Base-by-base conservation (phyloP, 2,329 filamentous ascomycete genomes). In the Colletotrichum neosansevieriae region DNA sequence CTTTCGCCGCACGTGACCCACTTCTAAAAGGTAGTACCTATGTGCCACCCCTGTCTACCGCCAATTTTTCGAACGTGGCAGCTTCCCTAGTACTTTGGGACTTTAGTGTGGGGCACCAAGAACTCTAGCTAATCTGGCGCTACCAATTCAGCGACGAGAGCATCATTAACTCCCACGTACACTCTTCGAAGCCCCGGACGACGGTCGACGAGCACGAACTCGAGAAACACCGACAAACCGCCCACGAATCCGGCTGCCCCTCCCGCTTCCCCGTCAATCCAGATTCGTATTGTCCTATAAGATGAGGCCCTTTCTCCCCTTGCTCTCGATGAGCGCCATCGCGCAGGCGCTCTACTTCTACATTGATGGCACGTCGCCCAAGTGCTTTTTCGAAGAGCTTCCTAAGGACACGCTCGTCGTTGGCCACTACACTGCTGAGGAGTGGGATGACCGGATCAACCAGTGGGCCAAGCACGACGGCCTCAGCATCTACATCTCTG, bases 371-470 rank as follows among this genome's bases (percentile, higher is more conserved):
- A 87, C 88, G 57, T 84, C 88, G 72, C 91, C 93, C 73, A 98
- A 97, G 84, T 99, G 96, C 83, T 99, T 99, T 89, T 97, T 92
- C 83, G 96, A 99, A 84, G 95, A 98, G 81, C 88, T 99, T 68
- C 94, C 96, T 73, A 98, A 98, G 85, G 95, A 97, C 80, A 98
- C 96, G 13, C 84, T 99, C 67, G 95, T 99, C 63, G 94, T 98
- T 68, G 96, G 96, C 74, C 91, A 96, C 82, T 99, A 94, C 85
- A 89, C 87, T 63, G 93, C 94, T 58, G 91, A 96, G 81, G 92
- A 97, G 79, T 96, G 89, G 84, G 91, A 96, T 80, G 88, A 92
- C 66, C 83, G 90, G 73, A 82, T 85, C 65, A 87, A 88, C 73
- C 79, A 83, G 58, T 98, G 93, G 88, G 81, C 85, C 60, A 85